Percentiles rank a stretch among this genome's conserved stretches.
phyloP scores from a whole-genome alignment of 176 grass and related monocot species.

The Cenchrus americanus region DNA sequence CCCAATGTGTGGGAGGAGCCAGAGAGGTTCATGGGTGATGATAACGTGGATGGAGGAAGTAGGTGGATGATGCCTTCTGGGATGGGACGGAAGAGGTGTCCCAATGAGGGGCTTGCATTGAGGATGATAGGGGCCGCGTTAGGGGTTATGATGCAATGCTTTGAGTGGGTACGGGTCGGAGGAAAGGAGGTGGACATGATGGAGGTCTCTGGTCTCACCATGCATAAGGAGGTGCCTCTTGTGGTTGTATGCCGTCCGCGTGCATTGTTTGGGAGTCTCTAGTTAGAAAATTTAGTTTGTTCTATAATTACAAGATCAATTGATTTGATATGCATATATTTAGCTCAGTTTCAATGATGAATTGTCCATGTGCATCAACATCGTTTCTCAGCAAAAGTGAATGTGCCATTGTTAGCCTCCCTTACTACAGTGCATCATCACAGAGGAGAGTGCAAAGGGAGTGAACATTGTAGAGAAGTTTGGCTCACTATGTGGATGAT shows the following conservation, averaged over 20 bases:
- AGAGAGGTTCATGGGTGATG: slow-evolving; percentile 33
- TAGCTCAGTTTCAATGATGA: no score
- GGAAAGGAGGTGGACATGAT: slow-evolving; percentile 55
- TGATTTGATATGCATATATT: no score
- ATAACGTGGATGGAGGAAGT: fast-evolving
- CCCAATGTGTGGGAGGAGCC: slow-evolving; percentile 24
- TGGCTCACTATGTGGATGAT: no score
- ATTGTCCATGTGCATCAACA: no score
- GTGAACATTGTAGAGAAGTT: no score
- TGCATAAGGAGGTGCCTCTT: slow-evolving; percentile 60
- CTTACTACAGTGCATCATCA: no score
- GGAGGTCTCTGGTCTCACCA: slow-evolving; percentile 61
- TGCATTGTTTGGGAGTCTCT: background rate
- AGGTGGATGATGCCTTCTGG: slow-evolving; percentile 62
- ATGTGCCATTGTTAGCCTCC: no score
- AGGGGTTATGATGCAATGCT: slow-evolving; percentile 59
- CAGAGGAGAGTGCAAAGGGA: no score
- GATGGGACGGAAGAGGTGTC: slow-evolving; percentile 60
- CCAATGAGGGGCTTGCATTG: slow-evolving; percentile 37
- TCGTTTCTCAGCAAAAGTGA: no score
- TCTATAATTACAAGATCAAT: no score
- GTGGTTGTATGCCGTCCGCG: slow-evolving; percentile 41
- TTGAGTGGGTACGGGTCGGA: slow-evolving; percentile 41
- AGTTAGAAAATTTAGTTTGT: background rate
- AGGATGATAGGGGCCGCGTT: slow-evolving; percentile 38